Base-by-base conservation (phyloP, 2,329 filamentous ascomycete genomes). In the Trichoderma sp. region DNA sequence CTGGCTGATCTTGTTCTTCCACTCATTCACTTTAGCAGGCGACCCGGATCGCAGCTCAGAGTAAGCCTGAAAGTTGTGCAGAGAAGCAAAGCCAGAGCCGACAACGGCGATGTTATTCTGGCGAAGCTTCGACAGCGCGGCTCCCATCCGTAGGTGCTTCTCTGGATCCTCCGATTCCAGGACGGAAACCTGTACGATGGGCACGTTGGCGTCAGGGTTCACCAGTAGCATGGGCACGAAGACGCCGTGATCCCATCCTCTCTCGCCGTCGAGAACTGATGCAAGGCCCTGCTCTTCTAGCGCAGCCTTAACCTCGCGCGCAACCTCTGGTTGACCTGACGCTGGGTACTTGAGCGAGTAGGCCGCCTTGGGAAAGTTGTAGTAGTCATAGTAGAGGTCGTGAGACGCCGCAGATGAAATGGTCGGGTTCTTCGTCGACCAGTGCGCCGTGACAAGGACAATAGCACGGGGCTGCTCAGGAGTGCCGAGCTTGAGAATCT, bases 231-330 rank as follows among this genome's bases (percentile, higher is more conserved):
- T 81, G 7, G 88, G 88, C 30, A 90, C 79, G 77, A 89, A 90
- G 71, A 90, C 87, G 80, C 88, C 88, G 76, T 90, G 88, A 76
- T 90, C 88, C 88, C 88, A 90, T 72, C 84, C 81, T 53, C 84
- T 82, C 71, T 78, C 66, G 15, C 69, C 74, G 73, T 86, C 81
- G 14, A 86, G 78, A 14, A 73, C 73, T 2, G 82, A 79, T 15
- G 78, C 74, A 0, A 89, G 77, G 0, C 88, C 88, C n/a, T 83
- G 82, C 2, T 78, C 79, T 18, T 81, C 79, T 51, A 90, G 75
- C 3, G 83, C 82, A n/a, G 81, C 79, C 12, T 81, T 82, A 28
- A 89, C 80, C 72, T 86, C 81, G 2, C 77, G 78, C 0, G 89
- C 89, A 4, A 90, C 77, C 39, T 83, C 84, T 0, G 88, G 87